These are phyloP conservation scores for Fusarium sp. DNA, from an alignment of 2,329 filamentous ascomycete species.

Conservation along the genomic window DNA sequence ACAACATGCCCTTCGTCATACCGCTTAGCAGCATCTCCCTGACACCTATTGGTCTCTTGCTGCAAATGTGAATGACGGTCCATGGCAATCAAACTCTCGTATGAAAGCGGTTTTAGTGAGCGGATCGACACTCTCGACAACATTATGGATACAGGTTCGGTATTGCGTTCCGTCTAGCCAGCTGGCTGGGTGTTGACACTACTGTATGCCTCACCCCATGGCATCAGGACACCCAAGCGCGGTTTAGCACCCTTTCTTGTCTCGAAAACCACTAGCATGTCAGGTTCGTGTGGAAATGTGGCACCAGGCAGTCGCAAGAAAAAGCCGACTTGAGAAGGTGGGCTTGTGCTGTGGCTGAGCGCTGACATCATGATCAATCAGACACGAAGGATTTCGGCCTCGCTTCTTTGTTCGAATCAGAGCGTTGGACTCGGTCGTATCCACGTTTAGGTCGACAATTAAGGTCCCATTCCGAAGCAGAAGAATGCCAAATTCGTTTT, in stretches of 20 bases:
- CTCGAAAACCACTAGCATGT: slow-evolving; percentile 20
- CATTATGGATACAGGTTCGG: slow-evolving; percentile 29
- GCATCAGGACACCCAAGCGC: slow-evolving; percentile 33
- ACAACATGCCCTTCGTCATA: neutral
- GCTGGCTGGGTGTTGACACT: slow-evolving; percentile 13
- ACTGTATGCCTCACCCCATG: slow-evolving; percentile 20
- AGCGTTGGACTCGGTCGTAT: neutral
- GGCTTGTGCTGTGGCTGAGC: slow-evolving; percentile 30
- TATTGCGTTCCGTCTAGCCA: slow-evolving; percentile 39
- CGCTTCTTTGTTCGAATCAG: slow-evolving; percentile 30
- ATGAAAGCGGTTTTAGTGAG: slow-evolving; percentile 8
- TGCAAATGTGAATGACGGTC: slow-evolving; percentile 14
- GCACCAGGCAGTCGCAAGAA: slow-evolving; percentile 16
- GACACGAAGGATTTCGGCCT: slow-evolving; percentile 25
- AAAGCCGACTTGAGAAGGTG: slow-evolving; percentile 31
- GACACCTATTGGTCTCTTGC: slow-evolving; percentile 14
- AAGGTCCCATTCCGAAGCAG: neutral
- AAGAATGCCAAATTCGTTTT: neutral
- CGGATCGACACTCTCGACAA: slow-evolving; percentile 23
- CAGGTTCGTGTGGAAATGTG: slow-evolving; percentile 23
- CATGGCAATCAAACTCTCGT: slow-evolving; percentile 36
- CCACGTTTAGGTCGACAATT: slow-evolving; percentile 12
- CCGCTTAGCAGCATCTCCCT: slow-evolving; percentile 7
- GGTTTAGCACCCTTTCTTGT: slow-evolving; percentile 4
- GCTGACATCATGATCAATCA: slow-evolving; percentile 40